Evolutionary conservation across 805 yeast genomes (phyloP).

Genomic region (Spathaspora sp.): DNA sequence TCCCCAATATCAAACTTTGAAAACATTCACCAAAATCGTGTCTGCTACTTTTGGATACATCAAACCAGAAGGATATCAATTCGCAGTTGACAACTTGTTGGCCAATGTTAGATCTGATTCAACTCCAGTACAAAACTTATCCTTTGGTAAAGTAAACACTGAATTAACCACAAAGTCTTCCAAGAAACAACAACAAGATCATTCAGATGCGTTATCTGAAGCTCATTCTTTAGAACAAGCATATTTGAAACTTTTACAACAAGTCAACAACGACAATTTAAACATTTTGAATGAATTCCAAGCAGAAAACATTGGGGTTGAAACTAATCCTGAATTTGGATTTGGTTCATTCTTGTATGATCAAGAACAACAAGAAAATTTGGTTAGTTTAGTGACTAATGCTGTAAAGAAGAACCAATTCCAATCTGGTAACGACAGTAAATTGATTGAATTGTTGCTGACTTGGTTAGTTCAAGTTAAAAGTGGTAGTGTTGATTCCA

Average conservation of each 20-base stretch:
- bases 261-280: slow-evolving; percentile 56
- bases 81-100: slow-evolving; percentile 46
- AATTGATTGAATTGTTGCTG: slow-evolving; percentile 55
- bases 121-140: slow-evolving; percentile 59
- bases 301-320: slow-evolving; percentile 39
- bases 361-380: slow-evolving; percentile 47
- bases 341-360: slow-evolving; percentile 68
- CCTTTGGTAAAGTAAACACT: slow-evolving; percentile 47
- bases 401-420: slow-evolving; percentile 45
- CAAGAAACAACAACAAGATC: slow-evolving; percentile 16
- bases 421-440: slow-evolving; percentile 40
- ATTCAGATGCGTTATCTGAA: slow-evolving; percentile 36
- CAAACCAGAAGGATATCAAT: slow-evolving; percentile 28
- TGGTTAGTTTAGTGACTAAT: slow-evolving; percentile 42
- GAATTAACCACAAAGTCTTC: slow-evolving; percentile 26
- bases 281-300: slow-evolving; percentile 59
- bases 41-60: slow-evolving; percentile 55
- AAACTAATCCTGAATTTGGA: slow-evolving; percentile 78
- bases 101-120: slow-evolving; percentile 45
- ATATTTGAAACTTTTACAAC: slow-evolving; percentile 70
- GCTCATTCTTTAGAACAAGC: slow-evolving; percentile 65
- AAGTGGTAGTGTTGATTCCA: slow-evolving; percentile 22
- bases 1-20: slow-evolving; percentile 43
- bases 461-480: slow-evolving; percentile 63
- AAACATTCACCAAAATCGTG: slow-evolving; percentile 48